Percentiles rank a stretch among this genome's conserved stretches.
Conservation (phyloP, 495 filamentous ascomycete species). For the Trichoderma parareesei region DNA sequence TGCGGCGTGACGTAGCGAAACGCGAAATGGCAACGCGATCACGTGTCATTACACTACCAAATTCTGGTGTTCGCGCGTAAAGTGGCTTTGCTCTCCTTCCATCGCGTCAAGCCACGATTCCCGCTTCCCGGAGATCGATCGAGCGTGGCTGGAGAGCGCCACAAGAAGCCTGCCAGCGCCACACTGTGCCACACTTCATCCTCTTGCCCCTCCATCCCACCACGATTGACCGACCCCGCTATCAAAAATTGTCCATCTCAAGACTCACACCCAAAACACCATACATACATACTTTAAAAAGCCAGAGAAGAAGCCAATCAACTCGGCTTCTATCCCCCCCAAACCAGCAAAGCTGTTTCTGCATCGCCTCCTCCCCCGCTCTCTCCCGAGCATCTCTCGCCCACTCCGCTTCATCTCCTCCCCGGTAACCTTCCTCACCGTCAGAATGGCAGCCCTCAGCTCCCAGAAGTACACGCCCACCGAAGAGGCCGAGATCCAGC, state of each 20-base stretch:
- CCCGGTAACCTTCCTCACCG: constrained; percentile 19
- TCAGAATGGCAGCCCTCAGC: constrained; percentile 56
- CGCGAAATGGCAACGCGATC: constrained; percentile 26
- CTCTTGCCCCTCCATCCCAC: constrained; percentile 12
- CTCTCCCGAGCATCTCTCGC: constrained; percentile 33
- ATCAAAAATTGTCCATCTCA: constrained; percentile 4
- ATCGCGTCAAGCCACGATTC: neutral
- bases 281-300: neutral
- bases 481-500: constrained; percentile 77
- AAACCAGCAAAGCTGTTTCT: constrained; percentile 41
- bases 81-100: neutral
- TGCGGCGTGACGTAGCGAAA: constrained; percentile 11
- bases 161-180: neutral
- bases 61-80: neutral
- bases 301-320: neutral
- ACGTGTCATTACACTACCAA: constrained; percentile 13
- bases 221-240: constrained; percentile 4
- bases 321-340: neutral
- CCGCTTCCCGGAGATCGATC: neutral
- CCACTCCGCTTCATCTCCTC: constrained; percentile 18
- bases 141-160: neutral
- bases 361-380: constrained; percentile 28
- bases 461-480: constrained; percentile 58
- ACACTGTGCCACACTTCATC: neutral
- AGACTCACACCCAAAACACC: neutral